Evolutionary conservation across 805 yeast genomes (phyloP), one percentile per base, ranked within the genome.

Genomic region (Osmozyma mogii): DNA sequence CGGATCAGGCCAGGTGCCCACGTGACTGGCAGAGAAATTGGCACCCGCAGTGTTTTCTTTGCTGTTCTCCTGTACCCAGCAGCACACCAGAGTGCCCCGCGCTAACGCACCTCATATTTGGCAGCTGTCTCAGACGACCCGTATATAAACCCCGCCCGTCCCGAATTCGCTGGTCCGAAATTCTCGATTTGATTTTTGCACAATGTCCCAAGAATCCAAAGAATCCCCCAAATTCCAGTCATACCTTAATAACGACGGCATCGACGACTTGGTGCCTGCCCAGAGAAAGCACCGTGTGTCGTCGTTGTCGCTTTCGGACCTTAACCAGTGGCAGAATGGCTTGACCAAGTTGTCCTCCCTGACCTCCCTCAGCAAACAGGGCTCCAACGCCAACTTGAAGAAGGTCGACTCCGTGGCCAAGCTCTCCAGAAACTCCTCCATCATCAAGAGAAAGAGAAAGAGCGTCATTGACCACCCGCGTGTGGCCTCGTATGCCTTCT

Each of bases 401-500:
- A 63, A 63, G 41, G 65, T 61, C 24, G 68, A 59, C 43, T 55
- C 67, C 21, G 49, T 62, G 45, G 68, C 65, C 28, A 64, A 66
- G 36, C 55, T 67, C 35, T 56, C 65, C 20, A 49, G 74, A 44
- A 65, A 68, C 46, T 56, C 70, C 10, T 59, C 69, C 10, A 54
- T 65, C 27, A 59, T 65, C 36, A 51, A 53, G 46, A 62, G 70
- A 36, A 66, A 57, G 54, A 70, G 65, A 59, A 72, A 65, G 44
- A 39, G 54, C 4, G 68, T 74, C 11, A 67, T 81, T 40, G 83
- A 78, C 47, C 89, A 81, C 50, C 71, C 61, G 23, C 65, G 89
- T 49, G 77, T 81, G 23, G 87, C 88, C 1, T 75, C 83, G 3
- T 81, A 81, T 49, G 95, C 95, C 2, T 85, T 85, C 62, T 92